These are phyloP conservation scores for Pichia sp. DNA, from an alignment of 1,139 yeast genomes.

Conservation along the genomic window DNA sequence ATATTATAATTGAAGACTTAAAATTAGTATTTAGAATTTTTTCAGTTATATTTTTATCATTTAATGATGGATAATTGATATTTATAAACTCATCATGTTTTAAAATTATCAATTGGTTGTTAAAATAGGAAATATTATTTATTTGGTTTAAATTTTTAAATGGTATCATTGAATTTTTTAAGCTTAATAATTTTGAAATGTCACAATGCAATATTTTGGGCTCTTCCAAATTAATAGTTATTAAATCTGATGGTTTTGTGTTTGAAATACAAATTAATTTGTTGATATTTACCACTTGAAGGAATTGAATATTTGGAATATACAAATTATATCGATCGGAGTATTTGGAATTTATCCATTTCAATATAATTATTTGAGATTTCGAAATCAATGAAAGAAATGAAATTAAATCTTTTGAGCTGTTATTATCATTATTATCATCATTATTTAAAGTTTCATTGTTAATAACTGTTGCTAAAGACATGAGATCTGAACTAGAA, in stretches of 20 bases:
- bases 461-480: slow-evolving; percentile 25
- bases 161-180: slow-evolving; percentile 3
- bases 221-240: slow-evolving; percentile 9
- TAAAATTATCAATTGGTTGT: slow-evolving; percentile 7
- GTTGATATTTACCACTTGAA: slow-evolving; percentile 1
- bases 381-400: slow-evolving; percentile 8
- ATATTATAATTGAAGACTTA: slow-evolving; percentile 31
- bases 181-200: slow-evolving; percentile 1
- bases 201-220: slow-evolving; percentile 11
- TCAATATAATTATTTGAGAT: slow-evolving; percentile 11
- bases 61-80: background rate
- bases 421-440: background rate
- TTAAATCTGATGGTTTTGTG: slow-evolving; percentile 9
- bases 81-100: slow-evolving; percentile 8
- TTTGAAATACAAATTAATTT: slow-evolving; percentile 9
- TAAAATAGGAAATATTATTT: slow-evolving; percentile 1
- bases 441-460: background rate
- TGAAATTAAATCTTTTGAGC: slow-evolving; percentile 3
- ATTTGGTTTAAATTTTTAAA: slow-evolving; percentile 6
- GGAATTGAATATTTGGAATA: slow-evolving; percentile 7
- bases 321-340: slow-evolving; percentile 14
- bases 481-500: slow-evolving; percentile 22
- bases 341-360: slow-evolving; percentile 11
- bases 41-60: background rate
- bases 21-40: slow-evolving; percentile 27